A percentile compares a stretch with the other conserved stretches of the same genome.
phyloP scores from a whole-genome alignment of 345 rosid genomes.

The Brassica carinata region DNA sequence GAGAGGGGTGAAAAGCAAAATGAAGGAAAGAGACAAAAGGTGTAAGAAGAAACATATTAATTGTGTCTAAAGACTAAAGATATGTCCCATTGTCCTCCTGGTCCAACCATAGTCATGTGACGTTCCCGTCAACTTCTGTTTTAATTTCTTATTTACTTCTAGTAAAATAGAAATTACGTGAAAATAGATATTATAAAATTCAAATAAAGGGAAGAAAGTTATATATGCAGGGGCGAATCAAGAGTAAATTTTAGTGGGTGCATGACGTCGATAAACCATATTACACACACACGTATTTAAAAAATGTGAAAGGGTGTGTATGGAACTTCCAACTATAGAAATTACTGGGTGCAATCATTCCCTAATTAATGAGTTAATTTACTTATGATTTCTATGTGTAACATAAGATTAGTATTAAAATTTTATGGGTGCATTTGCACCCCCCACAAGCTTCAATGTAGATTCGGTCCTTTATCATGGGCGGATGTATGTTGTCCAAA shows the following conservation, averaged over 20 bases:
- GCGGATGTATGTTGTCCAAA: too few relatives aligned
- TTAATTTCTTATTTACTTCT: not conserved
- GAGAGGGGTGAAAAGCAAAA: constrained; percentile 10
- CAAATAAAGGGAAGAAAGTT: not conserved
- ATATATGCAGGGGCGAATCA: not conserved
- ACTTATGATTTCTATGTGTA: too few relatives aligned
- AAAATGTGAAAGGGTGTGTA: not conserved
- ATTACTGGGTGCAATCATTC: too few relatives aligned
- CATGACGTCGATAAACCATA: not conserved
- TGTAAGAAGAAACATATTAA: constrained; percentile 39
- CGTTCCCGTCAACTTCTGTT: constrained; percentile 36
- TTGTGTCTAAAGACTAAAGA: constrained; percentile 37
- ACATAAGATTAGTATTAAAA: too few relatives aligned
- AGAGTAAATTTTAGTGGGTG: not conserved
- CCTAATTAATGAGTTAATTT: too few relatives aligned
- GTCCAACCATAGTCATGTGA: constrained; percentile 35
- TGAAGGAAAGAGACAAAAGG: constrained; percentile 29
- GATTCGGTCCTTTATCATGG: too few relatives aligned
- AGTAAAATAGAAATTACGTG: not conserved
- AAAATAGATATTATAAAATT: not conserved
- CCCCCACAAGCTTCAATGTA: too few relatives aligned
- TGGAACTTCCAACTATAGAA: too few relatives aligned
- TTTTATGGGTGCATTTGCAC: too few relatives aligned
- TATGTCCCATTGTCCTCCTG: constrained; percentile 3
- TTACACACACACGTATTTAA: not conserved